Evolutionary conservation across 345 rosid species (phyloP).

Genomic region (Citrus reticulata): DNA sequence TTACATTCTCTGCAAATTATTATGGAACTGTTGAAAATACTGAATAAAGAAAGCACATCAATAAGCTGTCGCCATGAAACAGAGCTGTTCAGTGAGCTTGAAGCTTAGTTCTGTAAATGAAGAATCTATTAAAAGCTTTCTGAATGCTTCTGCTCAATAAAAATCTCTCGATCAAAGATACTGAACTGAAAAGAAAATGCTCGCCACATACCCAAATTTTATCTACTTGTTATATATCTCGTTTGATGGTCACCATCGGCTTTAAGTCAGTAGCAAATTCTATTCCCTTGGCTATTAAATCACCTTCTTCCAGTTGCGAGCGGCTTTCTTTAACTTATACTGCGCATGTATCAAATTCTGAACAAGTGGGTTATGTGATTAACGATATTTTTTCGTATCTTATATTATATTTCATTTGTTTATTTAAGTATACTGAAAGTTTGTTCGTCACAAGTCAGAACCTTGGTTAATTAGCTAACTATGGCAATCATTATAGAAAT

Average conservation of each 20-base stretch:
- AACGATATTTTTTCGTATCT: background rate
- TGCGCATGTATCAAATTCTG: slow-evolving; percentile 2
- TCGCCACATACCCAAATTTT: background rate
- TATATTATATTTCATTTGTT: background rate
- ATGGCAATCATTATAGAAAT: background rate
- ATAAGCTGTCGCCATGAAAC: slow-evolving; percentile 7
- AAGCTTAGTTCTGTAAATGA: slow-evolving; percentile 24
- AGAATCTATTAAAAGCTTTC: slow-evolving; percentile 25
- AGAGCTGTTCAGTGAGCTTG: slow-evolving; percentile 18
- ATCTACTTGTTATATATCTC: background rate
- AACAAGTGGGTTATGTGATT: slow-evolving; percentile 14
- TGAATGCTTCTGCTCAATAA: slow-evolving; percentile 1
- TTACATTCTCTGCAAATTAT: slow-evolving; percentile 14
- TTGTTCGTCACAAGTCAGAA: background rate
- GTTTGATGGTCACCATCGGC: slow-evolving; percentile 29
- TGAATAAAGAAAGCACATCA: slow-evolving; percentile 13
- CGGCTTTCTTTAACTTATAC: background rate
- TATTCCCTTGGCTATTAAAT: slow-evolving; percentile 20
- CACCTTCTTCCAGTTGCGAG: slow-evolving; percentile 8
- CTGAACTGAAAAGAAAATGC: slow-evolving; percentile 15
- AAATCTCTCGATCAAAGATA: slow-evolving; percentile 12
- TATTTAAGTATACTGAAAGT: background rate
- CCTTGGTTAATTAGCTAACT: background rate
- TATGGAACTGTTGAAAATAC: background rate
- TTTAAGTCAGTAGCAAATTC: slow-evolving; percentile 27